phyloP scores from a whole-genome alignment of 768 basidiomycete genomes.

The Boletus speciosus region DNA sequence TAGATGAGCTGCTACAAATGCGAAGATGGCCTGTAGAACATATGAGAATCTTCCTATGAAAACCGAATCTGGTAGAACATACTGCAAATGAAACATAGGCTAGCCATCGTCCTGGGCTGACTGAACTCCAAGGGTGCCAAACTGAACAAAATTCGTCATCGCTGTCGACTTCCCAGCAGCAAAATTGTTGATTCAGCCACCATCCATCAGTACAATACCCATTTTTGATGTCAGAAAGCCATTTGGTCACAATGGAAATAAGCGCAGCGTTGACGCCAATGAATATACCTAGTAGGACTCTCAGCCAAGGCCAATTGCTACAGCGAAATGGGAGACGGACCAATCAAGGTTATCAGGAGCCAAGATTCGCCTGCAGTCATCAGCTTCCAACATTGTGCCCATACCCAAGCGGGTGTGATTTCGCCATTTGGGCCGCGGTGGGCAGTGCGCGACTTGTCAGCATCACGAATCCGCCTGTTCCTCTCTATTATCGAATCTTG shows the following conservation, averaged over 20 bases:
- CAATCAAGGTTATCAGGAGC: slow-evolving; percentile 88
- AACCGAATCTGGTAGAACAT: slow-evolving; percentile 30
- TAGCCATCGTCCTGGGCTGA: slow-evolving; percentile 70
- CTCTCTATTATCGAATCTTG: slow-evolving; percentile 92
- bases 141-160: slow-evolving; percentile 83
- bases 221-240: slow-evolving; percentile 97
- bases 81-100: slow-evolving; percentile 91
- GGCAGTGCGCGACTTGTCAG: slow-evolving; percentile 38
- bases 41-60: slow-evolving; percentile 1
- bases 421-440: slow-evolving; percentile 49
- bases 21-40: slow-evolving; percentile 61
- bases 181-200: slow-evolving; percentile 98
- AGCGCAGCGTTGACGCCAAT: slow-evolving; percentile 95
- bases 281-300: slow-evolving; percentile 57
- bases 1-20: slow-evolving; percentile 84
- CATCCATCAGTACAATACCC: slow-evolving; percentile 96
- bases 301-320: slow-evolving; percentile 3
- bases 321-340: slow-evolving; percentile 46
- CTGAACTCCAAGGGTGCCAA: slow-evolving; percentile 87
- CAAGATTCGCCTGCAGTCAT: slow-evolving; percentile 81
- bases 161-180: slow-evolving; percentile 93
- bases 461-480: slow-evolving; percentile 66
- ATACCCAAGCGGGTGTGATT: slow-evolving; percentile 54
- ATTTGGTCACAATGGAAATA: slow-evolving; percentile 92
- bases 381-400: slow-evolving; percentile 56